Evolutionary conservation across 306 rosid species (phyloP), one percentile per base, ranked within the genome.

Genomic region (Prunus padus): DNA sequence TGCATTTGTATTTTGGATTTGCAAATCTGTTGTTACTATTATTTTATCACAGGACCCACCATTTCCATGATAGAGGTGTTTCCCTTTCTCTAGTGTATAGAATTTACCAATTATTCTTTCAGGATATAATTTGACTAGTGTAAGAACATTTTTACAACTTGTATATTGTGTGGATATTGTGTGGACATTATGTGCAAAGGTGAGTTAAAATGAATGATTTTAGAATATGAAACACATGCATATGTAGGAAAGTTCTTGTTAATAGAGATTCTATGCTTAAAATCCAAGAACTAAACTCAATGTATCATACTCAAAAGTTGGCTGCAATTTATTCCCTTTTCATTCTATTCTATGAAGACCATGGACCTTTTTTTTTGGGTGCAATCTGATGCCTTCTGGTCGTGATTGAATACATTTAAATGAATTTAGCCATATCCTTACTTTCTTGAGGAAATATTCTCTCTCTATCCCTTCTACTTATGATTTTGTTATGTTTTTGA

Each of bases 31-130:
- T 26, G 1, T 26, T 26, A 55, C 31, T 57, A 55, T 44, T 46
- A 26, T 80, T 87, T 97, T 68, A 83, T 90, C 65, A 91, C 92
- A 65, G 89, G 91, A 72, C 90, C 98, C 64, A 63, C 91, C 80
- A 88, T 96, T 59, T 84, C 89, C 83, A 92, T 90, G 93, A 82
- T 97, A 14, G 99, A 96, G 98, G 99, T 96, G 74, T 45, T 25
- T 71, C n/a, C 22, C 52, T n/a, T 71, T 8, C 12, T 55, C 8
- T 33, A 31, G 47, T n/a, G 28, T 82, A 33, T 78, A 64, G 40
- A 40, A 54, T 65, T 28, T 33, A 55, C 47, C 67, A 61, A 2
- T 54, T 74, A 66, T 46, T 67, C 74, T 69, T 69, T 52, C 65
- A 68, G 67, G 11, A 37, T 69, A 51, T 42, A 2, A 20, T 20